These are phyloP conservation scores for Boletus rubescentipes DNA, from an alignment of 768 basidiomycete genomes.

Conservation along the genomic window DNA sequence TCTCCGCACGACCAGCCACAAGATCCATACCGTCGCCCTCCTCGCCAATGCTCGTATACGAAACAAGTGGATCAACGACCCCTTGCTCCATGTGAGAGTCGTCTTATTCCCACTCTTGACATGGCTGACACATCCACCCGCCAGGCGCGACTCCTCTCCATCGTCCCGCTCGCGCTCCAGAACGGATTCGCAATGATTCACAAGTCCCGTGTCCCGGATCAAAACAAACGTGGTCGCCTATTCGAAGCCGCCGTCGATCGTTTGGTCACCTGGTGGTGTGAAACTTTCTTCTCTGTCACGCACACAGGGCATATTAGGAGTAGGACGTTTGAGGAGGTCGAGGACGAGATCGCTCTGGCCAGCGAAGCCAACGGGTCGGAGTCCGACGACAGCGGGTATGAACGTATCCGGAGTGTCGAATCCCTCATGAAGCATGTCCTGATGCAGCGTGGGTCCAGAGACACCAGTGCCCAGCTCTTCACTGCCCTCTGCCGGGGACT, in stretches of 20 bases:
- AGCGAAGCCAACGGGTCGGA: slow-evolving; percentile 39
- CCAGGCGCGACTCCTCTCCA: slow-evolving; percentile 85
- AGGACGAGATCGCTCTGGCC: slow-evolving; percentile 34
- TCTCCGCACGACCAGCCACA: slow-evolving; percentile 78
- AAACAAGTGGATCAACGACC: slow-evolving; percentile 84
- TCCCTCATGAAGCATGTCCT: slow-evolving; percentile 93
- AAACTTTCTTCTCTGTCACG: slow-evolving; percentile 63
- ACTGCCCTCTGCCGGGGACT: slow-evolving; percentile 86
- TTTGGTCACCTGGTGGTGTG: slow-evolving; percentile 84
- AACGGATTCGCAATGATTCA: slow-evolving; percentile 79
- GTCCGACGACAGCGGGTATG: slow-evolving; percentile 48
- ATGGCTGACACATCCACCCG: slow-evolving; percentile 7
- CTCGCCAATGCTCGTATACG: slow-evolving; percentile 71
- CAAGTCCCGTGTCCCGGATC: slow-evolving; percentile 78
- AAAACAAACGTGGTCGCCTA: slow-evolving; percentile 75
- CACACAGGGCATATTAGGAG: slow-evolving; percentile 69
- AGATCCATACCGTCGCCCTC: slow-evolving; percentile 83
- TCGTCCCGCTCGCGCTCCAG: slow-evolving; percentile 79
- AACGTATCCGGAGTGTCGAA: slow-evolving; percentile 71
- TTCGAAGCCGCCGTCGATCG: slow-evolving; percentile 80
- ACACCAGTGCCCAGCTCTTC: slow-evolving; percentile 88
- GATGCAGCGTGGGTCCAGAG: slow-evolving; percentile 75
- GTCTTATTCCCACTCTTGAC: background rate
- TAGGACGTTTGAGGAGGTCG: slow-evolving; percentile 75
- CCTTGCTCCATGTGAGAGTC: slow-evolving; percentile 70